Base-by-base conservation (phyloP, 2,329 filamentous ascomycete genomes). In the Aspergillus fischeri region DNA sequence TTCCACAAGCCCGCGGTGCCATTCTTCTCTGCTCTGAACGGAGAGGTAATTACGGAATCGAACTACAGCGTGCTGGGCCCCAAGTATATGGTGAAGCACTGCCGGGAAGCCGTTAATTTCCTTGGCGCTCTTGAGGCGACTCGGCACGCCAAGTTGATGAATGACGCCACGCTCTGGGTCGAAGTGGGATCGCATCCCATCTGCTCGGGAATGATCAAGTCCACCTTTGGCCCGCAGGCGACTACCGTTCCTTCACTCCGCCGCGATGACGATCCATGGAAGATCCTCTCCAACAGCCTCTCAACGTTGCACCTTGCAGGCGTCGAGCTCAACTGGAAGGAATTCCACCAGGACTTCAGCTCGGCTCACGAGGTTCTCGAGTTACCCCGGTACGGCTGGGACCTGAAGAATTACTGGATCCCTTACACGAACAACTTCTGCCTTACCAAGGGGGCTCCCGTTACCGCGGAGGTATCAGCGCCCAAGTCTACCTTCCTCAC, bases 121-220 rank as follows among this genome's bases (percentile, higher is more conserved):
- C 64, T 77, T 4, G 72, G 68, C 50, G 78, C 73, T 20, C 58
- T 81, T 3, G 70, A 75, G 41, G 70, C 74, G 8, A 77, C 72
- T 4, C 65, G 70, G 35, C 69, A 71, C 7, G 57, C 62, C 4
- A 67, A 63, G 61, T 71, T 83, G 25, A 86, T 89, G 58, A 82
- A 87, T 60, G 85, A 87, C 63, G 86, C 87, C 77, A 88, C 86
- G 17, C 79, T 87, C 32, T 90, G 86, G 84, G 78, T 91, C 58
- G 88, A 91, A 81, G 65, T 82, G 56, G 80, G 80, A 6, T 78
- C 79, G 1, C 76, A 81, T 56, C 75, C 80, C 0, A 70, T 80
- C 20, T 79, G 76, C 58, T 73, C 74, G 2, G 74, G 73, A 47
- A 77, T 81, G 71, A 69, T 81, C 29, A 76, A 76, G 53, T 68